Conservation (phyloP, 2,329 filamentous ascomycete species). For the Paraphoma sp. region DNA sequence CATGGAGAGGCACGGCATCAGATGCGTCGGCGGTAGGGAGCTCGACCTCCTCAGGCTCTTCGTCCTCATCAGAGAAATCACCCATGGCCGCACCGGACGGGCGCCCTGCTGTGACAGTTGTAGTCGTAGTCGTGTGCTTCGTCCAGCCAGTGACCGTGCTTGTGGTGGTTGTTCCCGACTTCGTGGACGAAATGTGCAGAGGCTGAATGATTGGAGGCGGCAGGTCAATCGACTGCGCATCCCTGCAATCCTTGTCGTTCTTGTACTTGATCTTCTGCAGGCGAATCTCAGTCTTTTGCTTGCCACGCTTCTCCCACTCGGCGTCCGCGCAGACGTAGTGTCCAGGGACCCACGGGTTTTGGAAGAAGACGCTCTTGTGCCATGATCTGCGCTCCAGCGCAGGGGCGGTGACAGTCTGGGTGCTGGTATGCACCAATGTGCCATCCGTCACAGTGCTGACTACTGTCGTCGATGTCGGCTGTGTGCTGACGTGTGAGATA, state of each 20-base stretch:
- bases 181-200: not conserved
- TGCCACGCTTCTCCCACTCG: constrained; percentile 31
- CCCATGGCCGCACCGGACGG: too few species aligned
- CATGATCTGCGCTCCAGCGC: constrained; percentile 15
- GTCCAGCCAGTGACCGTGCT: not conserved
- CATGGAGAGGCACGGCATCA: not conserved
- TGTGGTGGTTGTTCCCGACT: not conserved
- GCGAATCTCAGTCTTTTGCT: constrained; percentile 14
- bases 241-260: not conserved
- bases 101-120: not conserved
- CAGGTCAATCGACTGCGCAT: constrained; percentile 11
- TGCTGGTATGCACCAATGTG: not conserved
- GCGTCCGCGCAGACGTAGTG: constrained; percentile 20
- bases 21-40: too few species aligned
- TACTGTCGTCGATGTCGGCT: not conserved
- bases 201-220: constrained; percentile 1
- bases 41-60: not conserved
- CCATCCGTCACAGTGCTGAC: not conserved
- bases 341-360: constrained; percentile 15
- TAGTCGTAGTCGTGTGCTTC: not conserved
- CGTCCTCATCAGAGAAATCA: not conserved
- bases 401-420: not conserved
- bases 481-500: not conserved
- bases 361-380: constrained; percentile 22
- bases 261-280: constrained; percentile 15